phyloP scores from a whole-genome alignment of 2,329 filamentous ascomycete species.

The Coniochaeta pulveracea region DNA sequence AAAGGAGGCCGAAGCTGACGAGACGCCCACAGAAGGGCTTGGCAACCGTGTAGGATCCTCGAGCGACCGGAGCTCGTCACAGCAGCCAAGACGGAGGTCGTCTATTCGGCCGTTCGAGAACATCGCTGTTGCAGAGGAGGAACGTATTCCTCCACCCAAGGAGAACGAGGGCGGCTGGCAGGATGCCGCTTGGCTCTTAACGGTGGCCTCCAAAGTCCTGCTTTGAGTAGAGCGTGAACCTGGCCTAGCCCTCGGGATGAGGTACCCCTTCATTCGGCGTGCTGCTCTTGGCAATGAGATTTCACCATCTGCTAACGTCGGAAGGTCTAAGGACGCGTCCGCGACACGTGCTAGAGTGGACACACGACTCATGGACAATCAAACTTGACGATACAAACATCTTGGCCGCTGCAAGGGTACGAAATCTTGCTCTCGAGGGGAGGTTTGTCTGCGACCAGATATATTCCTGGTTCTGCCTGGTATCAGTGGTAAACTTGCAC shows the following conservation, averaged over 20 bases:
- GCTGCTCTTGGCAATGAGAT: neutral
- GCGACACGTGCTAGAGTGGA: no score
- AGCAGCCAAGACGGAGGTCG: slow-evolving; percentile 18
- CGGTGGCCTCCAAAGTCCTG: slow-evolving; percentile 51
- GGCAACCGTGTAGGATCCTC: slow-evolving; percentile 5
- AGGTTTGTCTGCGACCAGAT: no score
- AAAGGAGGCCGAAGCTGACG: slow-evolving; percentile 17
- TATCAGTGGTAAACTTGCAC: no score
- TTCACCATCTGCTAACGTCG: neutral
- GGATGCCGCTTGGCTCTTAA: slow-evolving; percentile 57
- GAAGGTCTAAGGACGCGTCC: neutral
- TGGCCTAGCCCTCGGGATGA: no score
- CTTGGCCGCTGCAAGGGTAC: no score
- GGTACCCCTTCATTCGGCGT: neutral
- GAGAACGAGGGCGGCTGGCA: slow-evolving; percentile 50
- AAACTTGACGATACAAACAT: no score
- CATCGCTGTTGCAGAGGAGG: slow-evolving; percentile 27
- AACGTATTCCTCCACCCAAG: slow-evolving; percentile 35
- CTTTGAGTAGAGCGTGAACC: slow-evolving; percentile 24
- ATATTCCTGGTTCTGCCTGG: no score
- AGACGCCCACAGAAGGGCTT: slow-evolving; percentile 14
- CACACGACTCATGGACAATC: no score
- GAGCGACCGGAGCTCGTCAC: neutral
- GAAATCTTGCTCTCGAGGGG: no score
- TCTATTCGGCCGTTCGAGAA: slow-evolving; percentile 27